phyloP scores from a whole-genome alignment of 164 flowering plant species.

The Cinnamomum chago region DNA sequence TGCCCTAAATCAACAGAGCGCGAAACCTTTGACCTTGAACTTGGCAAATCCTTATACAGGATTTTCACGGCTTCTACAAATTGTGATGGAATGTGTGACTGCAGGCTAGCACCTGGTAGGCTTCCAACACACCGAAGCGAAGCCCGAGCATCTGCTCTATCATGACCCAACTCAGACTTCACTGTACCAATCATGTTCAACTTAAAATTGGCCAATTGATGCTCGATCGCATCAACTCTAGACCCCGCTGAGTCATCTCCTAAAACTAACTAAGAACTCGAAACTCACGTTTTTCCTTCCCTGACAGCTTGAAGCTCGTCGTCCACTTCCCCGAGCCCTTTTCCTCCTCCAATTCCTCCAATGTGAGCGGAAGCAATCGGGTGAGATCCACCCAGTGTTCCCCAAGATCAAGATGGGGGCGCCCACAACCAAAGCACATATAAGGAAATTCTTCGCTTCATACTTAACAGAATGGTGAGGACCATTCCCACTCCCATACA shows the following conservation, averaged over 20 bases:
- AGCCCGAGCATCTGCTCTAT: conserved; percentile 3
- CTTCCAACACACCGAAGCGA: conserved; percentile 42
- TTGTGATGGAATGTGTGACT: conserved; percentile 20
- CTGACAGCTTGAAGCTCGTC: conserved; percentile 78
- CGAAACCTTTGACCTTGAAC: conserved; percentile 30
- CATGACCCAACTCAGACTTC: conserved; percentile 25
- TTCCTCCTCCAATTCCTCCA: conserved; percentile 94
- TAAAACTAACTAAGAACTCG: conserved; percentile 53
- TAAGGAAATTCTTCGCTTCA: conserved; percentile 79
- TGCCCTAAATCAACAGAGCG: background rate
- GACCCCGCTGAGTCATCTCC: conserved; percentile 26
- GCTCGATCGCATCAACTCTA: conserved; percentile 2
- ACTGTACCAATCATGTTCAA: conserved; percentile 17
- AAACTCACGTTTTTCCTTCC: conserved; percentile 87
- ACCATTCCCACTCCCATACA: conserved; percentile 74
- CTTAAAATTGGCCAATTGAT: conserved; percentile 10
- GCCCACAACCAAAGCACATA: conserved; percentile 53
- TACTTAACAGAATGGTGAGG: conserved; percentile 84
- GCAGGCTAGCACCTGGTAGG: background rate
- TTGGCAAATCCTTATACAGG: conserved; percentile 72
- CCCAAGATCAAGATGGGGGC: conserved; percentile 68
- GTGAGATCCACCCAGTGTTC: conserved; percentile 90
- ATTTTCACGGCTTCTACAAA: conserved; percentile 59
- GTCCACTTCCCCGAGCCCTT: conserved; percentile 87
- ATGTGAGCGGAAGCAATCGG: conserved; percentile 78